Percentiles rank a stretch among this genome's conserved stretches.
These are phyloP conservation scores for Panicum hallii DNA, from an alignment of 202 grass and related monocot species.

Conservation along the genomic window DNA sequence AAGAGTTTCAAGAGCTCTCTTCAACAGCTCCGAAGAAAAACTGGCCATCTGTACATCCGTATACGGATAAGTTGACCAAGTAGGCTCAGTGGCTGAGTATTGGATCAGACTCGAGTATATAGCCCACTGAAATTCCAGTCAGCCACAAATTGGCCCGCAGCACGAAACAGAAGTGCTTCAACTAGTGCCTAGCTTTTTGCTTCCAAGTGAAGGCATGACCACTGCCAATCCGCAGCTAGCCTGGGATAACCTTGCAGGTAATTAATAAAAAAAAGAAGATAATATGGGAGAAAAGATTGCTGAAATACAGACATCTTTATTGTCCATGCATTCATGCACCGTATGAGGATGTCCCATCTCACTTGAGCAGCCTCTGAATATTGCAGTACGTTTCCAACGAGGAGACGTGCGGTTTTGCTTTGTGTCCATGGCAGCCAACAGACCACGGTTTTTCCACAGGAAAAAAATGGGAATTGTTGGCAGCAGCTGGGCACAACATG, in stretches of 20 bases:
- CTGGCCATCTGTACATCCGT: not conserved
- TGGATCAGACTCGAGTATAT: not conserved
- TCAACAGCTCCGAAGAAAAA: too few species aligned
- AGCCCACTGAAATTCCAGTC: conserved; percentile 1
- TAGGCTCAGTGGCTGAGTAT: not conserved
- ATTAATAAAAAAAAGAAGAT: too few species aligned
- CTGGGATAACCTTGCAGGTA: not conserved
- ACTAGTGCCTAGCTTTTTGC: not conserved
- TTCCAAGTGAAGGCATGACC: not conserved
- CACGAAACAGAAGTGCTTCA: not conserved
- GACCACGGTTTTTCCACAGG: conserved; percentile 28
- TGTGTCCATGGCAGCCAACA: conserved; percentile 33
- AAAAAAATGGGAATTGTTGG: not conserved
- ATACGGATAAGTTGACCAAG: not conserved
- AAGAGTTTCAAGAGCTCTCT: too few species aligned
- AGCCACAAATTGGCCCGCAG: too few species aligned
- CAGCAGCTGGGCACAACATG: not conserved
- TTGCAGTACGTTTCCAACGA: conserved; percentile 19
- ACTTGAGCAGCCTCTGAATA: conserved; percentile 7
- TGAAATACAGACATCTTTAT: not conserved
- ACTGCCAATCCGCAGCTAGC: not conserved
- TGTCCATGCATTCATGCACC: not conserved
- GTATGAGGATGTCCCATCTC: not conserved
- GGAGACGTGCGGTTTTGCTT: not conserved
- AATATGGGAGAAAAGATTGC: not conserved